Evolutionary conservation across 208 protist species (phyloP).

Genomic region (Trypanosoma platydactyli): DNA sequence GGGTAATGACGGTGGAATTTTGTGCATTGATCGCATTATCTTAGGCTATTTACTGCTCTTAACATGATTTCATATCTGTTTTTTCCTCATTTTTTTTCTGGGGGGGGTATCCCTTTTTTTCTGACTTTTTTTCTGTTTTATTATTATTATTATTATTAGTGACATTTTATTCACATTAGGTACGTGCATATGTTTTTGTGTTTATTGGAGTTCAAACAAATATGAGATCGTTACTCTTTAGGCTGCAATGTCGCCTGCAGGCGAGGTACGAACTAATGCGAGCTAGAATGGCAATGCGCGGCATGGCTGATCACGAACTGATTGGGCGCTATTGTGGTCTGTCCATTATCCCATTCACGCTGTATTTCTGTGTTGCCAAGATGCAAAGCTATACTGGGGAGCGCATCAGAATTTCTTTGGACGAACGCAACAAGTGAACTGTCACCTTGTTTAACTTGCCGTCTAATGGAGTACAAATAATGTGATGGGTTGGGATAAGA

Average conservation of each 20-base stretch:
- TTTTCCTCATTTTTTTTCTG: no score
- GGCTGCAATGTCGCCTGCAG: slow-evolving; percentile 26
- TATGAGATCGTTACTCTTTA: slow-evolving; percentile 18
- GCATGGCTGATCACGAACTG: slow-evolving; percentile 62
- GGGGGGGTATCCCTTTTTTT: background rate
- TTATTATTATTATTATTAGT: no score
- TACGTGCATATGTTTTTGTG: slow-evolving; percentile 1
- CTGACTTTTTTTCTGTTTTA: background rate
- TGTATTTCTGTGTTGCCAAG: slow-evolving; percentile 61
- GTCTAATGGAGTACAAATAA: no score
- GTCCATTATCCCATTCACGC: slow-evolving; percentile 64
- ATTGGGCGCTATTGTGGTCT: slow-evolving; percentile 81
- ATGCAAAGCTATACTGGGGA: slow-evolving; percentile 61
- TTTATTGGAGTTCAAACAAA: slow-evolving; percentile 22
- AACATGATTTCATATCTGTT: no score
- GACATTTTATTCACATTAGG: background rate
- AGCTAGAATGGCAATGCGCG: slow-evolving; percentile 60
- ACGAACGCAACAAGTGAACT: slow-evolving; percentile 10
- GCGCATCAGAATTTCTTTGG: slow-evolving; percentile 43
- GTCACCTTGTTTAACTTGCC: background rate
- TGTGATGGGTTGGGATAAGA: no score
- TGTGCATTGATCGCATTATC: no score
- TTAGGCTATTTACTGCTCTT: no score
- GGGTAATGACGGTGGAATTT: no score
- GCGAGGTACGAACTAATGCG: slow-evolving; percentile 55